Conservation (phyloP, 208 protist species). For the Crithidia thermophila region DNA sequence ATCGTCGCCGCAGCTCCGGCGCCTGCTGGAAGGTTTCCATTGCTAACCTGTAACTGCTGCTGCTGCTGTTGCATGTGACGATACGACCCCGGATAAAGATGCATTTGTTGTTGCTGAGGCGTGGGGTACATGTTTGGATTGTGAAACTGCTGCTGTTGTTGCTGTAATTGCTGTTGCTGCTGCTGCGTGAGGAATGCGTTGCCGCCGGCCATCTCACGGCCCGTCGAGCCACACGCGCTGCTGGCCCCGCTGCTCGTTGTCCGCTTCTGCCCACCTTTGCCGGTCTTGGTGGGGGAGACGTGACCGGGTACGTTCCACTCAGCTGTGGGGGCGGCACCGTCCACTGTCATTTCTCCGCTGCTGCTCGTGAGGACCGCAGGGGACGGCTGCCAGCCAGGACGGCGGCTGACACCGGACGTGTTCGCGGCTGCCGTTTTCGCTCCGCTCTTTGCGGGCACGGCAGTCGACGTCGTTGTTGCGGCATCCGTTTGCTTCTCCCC, state of each 20-base stretch:
- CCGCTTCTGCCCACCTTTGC: background rate
- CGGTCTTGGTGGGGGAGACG: too few relatives aligned
- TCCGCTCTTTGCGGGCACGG: background rate
- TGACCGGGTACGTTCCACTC: too few relatives aligned
- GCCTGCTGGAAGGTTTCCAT: background rate
- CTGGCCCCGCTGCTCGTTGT: background rate
- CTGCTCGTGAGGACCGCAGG: background rate
- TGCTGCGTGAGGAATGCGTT: background rate
- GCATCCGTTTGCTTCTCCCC: background rate
- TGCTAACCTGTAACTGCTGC: background rate
- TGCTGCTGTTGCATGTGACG: background rate
- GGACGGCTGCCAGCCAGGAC: slow-evolving; percentile 30
- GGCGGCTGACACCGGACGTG: slow-evolving; percentile 24
- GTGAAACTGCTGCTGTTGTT: background rate
- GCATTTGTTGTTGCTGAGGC: slow-evolving; percentile 2
- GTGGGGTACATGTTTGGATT: background rate
- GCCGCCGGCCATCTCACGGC: background rate
- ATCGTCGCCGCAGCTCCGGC: slow-evolving; percentile 21
- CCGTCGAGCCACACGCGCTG: slow-evolving; percentile 1
- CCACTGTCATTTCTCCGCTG: too few relatives aligned
- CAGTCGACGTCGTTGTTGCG: background rate
- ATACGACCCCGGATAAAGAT: background rate
- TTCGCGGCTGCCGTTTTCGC: slow-evolving; percentile 1
- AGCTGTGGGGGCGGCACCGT: too few relatives aligned
- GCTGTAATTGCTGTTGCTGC: slow-evolving; percentile 13